A percentile compares a stretch with the other conserved stretches of the same genome.
Evolutionary conservation across 2,329 filamentous ascomycete genomes (phyloP).

Genomic region (Penicillium concentricum): DNA sequence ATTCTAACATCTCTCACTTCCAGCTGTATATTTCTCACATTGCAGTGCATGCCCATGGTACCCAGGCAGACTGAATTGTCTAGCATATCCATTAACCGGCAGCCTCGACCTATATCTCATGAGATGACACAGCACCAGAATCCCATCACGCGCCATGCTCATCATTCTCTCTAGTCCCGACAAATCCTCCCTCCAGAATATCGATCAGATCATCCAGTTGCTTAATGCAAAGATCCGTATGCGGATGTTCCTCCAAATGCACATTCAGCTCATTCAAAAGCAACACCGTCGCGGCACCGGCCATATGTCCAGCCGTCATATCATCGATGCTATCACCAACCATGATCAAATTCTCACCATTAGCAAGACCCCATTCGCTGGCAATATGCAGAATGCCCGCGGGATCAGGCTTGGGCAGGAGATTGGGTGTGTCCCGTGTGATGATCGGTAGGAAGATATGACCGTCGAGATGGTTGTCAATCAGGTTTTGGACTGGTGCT

Average conservation of each 20-base stretch:
- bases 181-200: slow-evolving; percentile 73
- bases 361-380: slow-evolving; percentile 65
- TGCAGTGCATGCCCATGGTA: not conserved
- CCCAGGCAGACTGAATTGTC: not conserved
- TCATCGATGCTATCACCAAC: slow-evolving; percentile 83
- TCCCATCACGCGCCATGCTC: slow-evolving; percentile 8
- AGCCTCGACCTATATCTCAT: not conserved
- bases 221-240: slow-evolving; percentile 73
- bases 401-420: slow-evolving; percentile 76
- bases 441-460: slow-evolving; percentile 74
- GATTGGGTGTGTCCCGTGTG: slow-evolving; percentile 71
- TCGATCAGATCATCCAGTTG: slow-evolving; percentile 73
- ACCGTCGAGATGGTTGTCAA: slow-evolving; percentile 69
- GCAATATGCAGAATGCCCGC: slow-evolving; percentile 87
- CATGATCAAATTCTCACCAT: slow-evolving; percentile 45
- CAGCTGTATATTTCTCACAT: not conserved
- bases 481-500: slow-evolving; percentile 44
- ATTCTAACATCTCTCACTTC: not conserved
- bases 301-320: slow-evolving; percentile 79
- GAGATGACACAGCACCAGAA: not conserved
- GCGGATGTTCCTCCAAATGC: slow-evolving; percentile 66
- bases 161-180: slow-evolving; percentile 43
- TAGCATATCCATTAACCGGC: not conserved
- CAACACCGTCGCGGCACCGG: slow-evolving; percentile 87
- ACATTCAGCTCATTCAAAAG: slow-evolving; percentile 79